phyloP scores from a whole-genome alignment of 305 asterid genomes.

The Fraxinus velutina region DNA sequence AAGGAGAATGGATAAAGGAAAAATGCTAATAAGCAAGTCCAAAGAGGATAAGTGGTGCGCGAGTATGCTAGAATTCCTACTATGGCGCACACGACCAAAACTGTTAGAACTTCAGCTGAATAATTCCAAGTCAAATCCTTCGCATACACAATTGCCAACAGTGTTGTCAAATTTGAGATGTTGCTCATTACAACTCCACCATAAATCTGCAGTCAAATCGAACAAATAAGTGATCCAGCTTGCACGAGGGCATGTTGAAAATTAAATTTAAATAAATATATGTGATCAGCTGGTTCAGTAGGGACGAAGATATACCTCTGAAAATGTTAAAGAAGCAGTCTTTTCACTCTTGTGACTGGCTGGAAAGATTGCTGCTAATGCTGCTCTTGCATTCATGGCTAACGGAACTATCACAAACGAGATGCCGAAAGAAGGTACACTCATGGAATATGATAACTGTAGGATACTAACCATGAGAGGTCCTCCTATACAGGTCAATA shows the following conservation, averaged over 20 bases:
- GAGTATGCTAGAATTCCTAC: constrained; percentile 49
- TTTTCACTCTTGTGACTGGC: constrained; percentile 10
- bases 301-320: neutral
- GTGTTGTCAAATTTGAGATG: constrained; percentile 15
- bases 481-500: neutral
- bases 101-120: constrained; percentile 59
- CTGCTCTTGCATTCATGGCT: constrained; percentile 1
- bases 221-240: neutral
- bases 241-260: neutral
- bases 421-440: constrained; percentile 3
- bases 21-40: constrained; percentile 54
- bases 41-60: constrained; percentile 42
- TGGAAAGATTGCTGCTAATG: constrained; percentile 10
- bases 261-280: neutral
- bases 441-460: neutral
- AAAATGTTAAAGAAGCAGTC: constrained; percentile 18
- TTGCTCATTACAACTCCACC: constrained; percentile 31
- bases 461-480: constrained; percentile 9
- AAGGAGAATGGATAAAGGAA: constrained; percentile 48
- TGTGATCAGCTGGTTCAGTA: neutral
- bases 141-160: constrained; percentile 17
- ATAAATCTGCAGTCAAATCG: constrained; percentile 22
- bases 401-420: constrained; percentile 10
- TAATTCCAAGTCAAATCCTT: constrained; percentile 57
- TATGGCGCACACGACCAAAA: constrained; percentile 45